A percentile compares a stretch with the other conserved stretches of the same genome.
These are phyloP conservation scores for Erythrophleum ivorense DNA, from an alignment of 331 rosid genomes.

Conservation along the genomic window DNA sequence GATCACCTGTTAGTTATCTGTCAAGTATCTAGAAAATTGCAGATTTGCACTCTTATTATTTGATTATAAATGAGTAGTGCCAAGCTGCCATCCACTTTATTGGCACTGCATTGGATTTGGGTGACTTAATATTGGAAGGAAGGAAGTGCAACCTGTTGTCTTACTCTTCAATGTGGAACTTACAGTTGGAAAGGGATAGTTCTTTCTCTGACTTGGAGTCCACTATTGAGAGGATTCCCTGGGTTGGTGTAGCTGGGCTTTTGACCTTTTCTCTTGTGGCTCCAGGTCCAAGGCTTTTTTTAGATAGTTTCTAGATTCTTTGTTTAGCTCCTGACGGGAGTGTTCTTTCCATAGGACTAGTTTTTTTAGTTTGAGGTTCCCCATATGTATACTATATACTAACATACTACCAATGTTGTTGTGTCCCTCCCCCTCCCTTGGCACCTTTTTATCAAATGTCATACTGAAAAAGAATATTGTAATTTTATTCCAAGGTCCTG, in stretches of 20 bases:
- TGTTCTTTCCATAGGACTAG: background rate
- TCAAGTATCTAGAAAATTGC: background rate
- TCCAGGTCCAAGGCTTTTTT: background rate
- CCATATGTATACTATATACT: background rate
- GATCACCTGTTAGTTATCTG: background rate
- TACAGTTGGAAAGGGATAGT: background rate
- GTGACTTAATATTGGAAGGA: constrained; percentile 1
- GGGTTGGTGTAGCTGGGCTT: constrained; percentile 9
- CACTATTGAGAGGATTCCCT: background rate
- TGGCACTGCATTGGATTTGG: constrained; percentile 17
- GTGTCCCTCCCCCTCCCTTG: background rate
- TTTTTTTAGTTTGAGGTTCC: no score
- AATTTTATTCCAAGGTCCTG: constrained; percentile 22
- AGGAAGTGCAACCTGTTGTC: background rate
- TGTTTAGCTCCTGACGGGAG: background rate
- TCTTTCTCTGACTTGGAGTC: background rate
- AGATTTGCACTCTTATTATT: background rate
- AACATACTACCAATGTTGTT: background rate
- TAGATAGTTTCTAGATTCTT: constrained; percentile 4
- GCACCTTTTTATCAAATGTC: constrained; percentile 2
- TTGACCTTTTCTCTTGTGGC: constrained; percentile 3
- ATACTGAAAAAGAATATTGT: constrained; percentile 1
- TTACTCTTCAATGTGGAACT: constrained; percentile 18
- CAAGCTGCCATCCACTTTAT: background rate
- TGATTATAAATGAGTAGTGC: background rate